phyloP scores from a whole-genome alignment of 1,284 basidiomycete species.

The Cutaneotrichosporon sp. region DNA sequence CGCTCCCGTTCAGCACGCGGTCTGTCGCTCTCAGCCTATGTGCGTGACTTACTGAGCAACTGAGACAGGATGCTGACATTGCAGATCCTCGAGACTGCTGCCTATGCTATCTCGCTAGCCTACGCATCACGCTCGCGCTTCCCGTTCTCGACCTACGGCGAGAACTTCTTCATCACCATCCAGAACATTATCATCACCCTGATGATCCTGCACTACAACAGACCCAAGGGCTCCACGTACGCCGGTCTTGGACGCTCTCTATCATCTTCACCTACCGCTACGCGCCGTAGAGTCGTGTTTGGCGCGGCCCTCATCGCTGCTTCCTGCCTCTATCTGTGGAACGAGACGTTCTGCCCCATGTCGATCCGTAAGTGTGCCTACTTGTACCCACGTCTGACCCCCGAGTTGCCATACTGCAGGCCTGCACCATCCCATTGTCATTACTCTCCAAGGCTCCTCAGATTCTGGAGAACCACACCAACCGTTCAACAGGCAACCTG shows the following conservation, averaged over 20 bases:
- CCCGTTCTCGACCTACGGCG: conserved; percentile 93
- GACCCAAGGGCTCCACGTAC: conserved; percentile 16
- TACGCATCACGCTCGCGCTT: conserved; percentile 81
- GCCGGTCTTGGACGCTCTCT: conserved; percentile 17
- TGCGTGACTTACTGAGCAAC: conserved; percentile 38
- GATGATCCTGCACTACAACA: conserved; percentile 65
- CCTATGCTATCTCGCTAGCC: conserved; percentile 81
- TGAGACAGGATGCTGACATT: not conserved
- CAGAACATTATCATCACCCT: conserved; percentile 80
- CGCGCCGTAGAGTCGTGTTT: not conserved
- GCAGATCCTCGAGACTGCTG: conserved; percentile 69
- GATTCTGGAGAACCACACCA: conserved; percentile 72
- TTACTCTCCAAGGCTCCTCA: conserved; percentile 83
- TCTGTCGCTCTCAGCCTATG: conserved; percentile 74
- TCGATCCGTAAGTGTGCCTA: conserved; percentile 35
- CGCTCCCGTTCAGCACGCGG: conserved; percentile 71
- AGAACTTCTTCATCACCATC: conserved; percentile 81
- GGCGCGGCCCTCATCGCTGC: conserved; percentile 55
- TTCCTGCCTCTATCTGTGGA: conserved; percentile 57
- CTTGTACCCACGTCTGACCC: not conserved
- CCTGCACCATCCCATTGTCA: conserved; percentile 77
- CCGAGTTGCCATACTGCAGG: conserved; percentile 63
- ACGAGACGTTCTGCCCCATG: conserved; percentile 42
- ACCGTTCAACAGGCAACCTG: conserved; percentile 80
- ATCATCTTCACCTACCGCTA: not conserved